phyloP scores from a whole-genome alignment of 768 basidiomycete genomes.

The Lentinula lateritia region DNA sequence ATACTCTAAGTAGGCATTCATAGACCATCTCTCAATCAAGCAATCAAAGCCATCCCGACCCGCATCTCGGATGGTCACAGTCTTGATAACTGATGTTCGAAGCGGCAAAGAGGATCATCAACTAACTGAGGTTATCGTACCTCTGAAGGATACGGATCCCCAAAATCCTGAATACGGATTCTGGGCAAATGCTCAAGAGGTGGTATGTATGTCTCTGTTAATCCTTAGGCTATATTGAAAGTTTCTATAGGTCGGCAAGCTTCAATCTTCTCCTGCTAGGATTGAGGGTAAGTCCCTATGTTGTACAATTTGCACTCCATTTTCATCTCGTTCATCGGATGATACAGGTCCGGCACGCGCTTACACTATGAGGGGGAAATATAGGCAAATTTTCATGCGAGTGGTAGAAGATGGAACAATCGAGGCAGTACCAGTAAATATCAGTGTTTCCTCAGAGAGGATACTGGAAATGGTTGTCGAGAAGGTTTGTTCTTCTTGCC shows the following conservation, averaged over 20 bases:
- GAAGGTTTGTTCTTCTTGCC: conserved; percentile 31
- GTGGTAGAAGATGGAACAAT: conserved; percentile 48
- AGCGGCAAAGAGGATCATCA: conserved; percentile 48
- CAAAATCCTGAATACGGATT: conserved; percentile 45
- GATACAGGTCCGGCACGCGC: conserved; percentile 68
- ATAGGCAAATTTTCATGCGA: conserved; percentile 63
- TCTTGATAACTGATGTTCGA: conserved; percentile 62
- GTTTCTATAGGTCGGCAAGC: conserved; percentile 34
- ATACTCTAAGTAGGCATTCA: not conserved
- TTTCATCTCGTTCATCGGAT: conserved; percentile 14
- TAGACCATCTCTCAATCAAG: not conserved
- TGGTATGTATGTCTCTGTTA: conserved; percentile 29
- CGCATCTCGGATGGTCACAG: conserved; percentile 42
- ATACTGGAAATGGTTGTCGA: conserved; percentile 59
- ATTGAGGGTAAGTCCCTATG: conserved; percentile 53
- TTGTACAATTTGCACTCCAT: conserved; percentile 4
- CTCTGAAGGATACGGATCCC: conserved; percentile 38
- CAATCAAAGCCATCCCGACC: conserved; percentile 5
- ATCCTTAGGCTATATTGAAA: not conserved
- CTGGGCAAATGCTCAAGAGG: conserved; percentile 67
- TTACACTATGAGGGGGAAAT: conserved; percentile 62
- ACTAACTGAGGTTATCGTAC: conserved; percentile 62
- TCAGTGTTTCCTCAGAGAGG: conserved; percentile 46
- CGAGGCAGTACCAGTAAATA: conserved; percentile 49
- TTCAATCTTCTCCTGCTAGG: conserved; percentile 58